These are phyloP conservation scores for Silene coronaria DNA, from an alignment of 179 eudicot genomes.

Conservation along the genomic window DNA sequence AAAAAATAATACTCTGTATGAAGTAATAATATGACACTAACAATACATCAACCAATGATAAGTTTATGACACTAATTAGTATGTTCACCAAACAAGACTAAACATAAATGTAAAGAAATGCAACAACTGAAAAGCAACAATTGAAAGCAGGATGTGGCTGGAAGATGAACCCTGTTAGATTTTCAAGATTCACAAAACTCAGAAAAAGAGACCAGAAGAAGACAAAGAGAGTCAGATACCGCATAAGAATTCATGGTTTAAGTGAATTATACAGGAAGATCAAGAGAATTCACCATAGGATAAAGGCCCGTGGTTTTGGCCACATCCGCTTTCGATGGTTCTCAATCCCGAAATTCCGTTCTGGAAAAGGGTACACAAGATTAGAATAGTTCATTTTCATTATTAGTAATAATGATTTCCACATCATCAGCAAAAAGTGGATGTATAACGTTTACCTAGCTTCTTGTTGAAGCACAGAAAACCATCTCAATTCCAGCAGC, in stretches of 20 bases:
- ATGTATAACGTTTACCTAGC: slow-evolving; percentile 5
- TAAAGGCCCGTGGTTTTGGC: slow-evolving; percentile 52
- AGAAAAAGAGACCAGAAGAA: slow-evolving; percentile 35
- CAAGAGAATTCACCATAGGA: slow-evolving; percentile 55
- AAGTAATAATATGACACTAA: neutral
- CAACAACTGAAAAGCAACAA: slow-evolving; percentile 32
- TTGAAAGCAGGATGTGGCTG: slow-evolving; percentile 49
- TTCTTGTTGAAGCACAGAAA: slow-evolving; percentile 4
- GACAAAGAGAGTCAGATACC: slow-evolving; percentile 50
- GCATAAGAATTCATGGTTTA: slow-evolving; percentile 57
- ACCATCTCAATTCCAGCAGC: slow-evolving; percentile 2
- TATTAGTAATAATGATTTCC: neutral
- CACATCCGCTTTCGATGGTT: slow-evolving; percentile 47
- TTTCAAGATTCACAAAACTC: slow-evolving; percentile 36
- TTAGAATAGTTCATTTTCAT: slow-evolving; percentile 30
- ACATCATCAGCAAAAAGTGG: neutral
- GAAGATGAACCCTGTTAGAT: slow-evolving; percentile 38
- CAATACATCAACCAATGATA: neutral
- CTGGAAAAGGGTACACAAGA: slow-evolving; percentile 46
- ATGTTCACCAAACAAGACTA: neutral
- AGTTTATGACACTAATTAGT: neutral
- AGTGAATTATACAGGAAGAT: slow-evolving; percentile 45
- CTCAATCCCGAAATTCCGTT: slow-evolving; percentile 39
- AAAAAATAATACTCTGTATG: neutral
- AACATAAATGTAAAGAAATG: slow-evolving; percentile 4